Evolutionary conservation across 768 basidiomycete genomes (phyloP), one percentile per base, ranked within the genome.

Genomic region (Xanthoconium stramineum): DNA sequence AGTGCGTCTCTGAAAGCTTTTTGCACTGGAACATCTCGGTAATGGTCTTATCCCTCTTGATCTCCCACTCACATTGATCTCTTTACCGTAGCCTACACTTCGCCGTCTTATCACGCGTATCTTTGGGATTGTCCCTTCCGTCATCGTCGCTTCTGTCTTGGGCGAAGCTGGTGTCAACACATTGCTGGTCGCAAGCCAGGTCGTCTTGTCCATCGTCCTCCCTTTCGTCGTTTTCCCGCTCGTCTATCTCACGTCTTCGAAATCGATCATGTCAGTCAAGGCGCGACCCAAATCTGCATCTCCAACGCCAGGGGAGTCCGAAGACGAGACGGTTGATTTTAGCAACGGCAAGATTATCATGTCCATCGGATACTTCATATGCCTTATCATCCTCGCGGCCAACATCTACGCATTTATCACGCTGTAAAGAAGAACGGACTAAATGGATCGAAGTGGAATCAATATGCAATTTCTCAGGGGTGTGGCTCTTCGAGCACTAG

Each of bases 1-100:
- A 97, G 71, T 87, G 91, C 20, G 87, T 98, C 38, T 86, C 85
- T 0, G 94, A 97, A 71, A 94, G 94, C 0, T 94, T 94, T 71
- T 78, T 96, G 52, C 83, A 82, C 50, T 96, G 93, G 93, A 80
- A 83, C 45, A 81, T 92, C 36, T 89, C 90, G 60, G 88, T 89
- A 65, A 45, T 66, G 36, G 24, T 24, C 20, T 45, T 15, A 29
- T 28, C 33, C n/a, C n/a, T 17, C 33, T 58, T 66, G 15, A 44
- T 65, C 29, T 43, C 67, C 10, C 40, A 66, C 55, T 67, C 66
- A 14, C 61, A 72, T 20, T 65, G 67, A 38, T 68, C 50, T 63
- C 65, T 7, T 42, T 40, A 17, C 36, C 4, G 12, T 51, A 91
- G 89, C 85, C 90, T 38, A 72, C 85, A 35, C 63, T 91, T 36